These are phyloP conservation scores for Aspergillus brunneoviolaceus DNA, from an alignment of 2,329 filamentous ascomycete genomes.

Conservation along the genomic window DNA sequence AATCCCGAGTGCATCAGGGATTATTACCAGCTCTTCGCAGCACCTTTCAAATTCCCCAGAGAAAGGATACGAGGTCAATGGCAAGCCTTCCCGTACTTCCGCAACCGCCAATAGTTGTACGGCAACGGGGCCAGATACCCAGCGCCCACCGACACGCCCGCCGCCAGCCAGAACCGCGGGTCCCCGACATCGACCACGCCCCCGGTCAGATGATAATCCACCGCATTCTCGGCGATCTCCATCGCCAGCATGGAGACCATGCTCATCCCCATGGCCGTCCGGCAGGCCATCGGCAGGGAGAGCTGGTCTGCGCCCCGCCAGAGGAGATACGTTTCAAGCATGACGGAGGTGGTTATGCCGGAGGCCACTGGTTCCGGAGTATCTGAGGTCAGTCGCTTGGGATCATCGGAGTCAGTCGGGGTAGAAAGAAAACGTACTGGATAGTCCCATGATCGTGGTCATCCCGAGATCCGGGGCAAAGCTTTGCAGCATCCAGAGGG, in stretches of 20 bases:
- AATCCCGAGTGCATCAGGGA: too few relatives aligned
- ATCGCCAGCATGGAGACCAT: slow-evolving; percentile 60
- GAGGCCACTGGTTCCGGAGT: slow-evolving; percentile 45
- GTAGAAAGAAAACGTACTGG: slow-evolving; percentile 43
- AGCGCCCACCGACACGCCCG: slow-evolving; percentile 30
- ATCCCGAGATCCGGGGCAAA: slow-evolving; percentile 50
- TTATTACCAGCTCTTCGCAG: too few relatives aligned
- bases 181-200: slow-evolving; percentile 50
- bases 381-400: not conserved
- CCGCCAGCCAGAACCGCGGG: slow-evolving; percentile 55
- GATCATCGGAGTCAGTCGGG: not conserved
- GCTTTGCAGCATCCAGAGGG: slow-evolving; percentile 56
- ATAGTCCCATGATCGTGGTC: slow-evolving; percentile 52
- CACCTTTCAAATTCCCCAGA: too few relatives aligned
- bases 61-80: slow-evolving; percentile 12
- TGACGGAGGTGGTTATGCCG: slow-evolving; percentile 53
- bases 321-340: slow-evolving; percentile 55
- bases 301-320: slow-evolving; percentile 50
- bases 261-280: slow-evolving; percentile 59
- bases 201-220: slow-evolving; percentile 57
- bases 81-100: slow-evolving; percentile 48
- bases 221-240: slow-evolving; percentile 56
- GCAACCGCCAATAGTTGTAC: slow-evolving; percentile 54
- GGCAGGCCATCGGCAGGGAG: slow-evolving; percentile 48
- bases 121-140: slow-evolving; percentile 51